These are phyloP conservation scores for Trichoderma gamsii DNA, from an alignment of 495 filamentous ascomycete species.

Conservation along the genomic window DNA sequence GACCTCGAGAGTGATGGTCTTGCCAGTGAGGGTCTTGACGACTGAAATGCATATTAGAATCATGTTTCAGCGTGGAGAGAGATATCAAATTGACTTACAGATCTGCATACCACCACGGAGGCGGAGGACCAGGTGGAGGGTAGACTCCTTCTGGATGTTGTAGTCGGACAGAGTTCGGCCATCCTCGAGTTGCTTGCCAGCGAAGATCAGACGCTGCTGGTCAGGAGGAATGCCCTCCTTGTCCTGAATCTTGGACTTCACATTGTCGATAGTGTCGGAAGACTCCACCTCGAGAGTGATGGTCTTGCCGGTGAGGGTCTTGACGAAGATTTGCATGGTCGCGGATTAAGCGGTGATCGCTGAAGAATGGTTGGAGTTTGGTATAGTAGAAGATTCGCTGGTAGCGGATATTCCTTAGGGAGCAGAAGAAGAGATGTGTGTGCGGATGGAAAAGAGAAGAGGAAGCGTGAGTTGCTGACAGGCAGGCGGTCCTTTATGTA, in stretches of 20 bases:
- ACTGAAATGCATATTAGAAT: slow-evolving; percentile 30
- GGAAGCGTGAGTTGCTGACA: neutral
- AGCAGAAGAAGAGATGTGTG: neutral
- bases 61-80: neutral
- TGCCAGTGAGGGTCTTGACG: slow-evolving; percentile 88
- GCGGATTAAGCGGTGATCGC: neutral
- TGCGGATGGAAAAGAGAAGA: slow-evolving; percentile 14
- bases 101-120: slow-evolving; percentile 99
- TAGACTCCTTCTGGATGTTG: slow-evolving; percentile 98
- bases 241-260: slow-evolving; percentile 98
- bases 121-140: slow-evolving; percentile 91
- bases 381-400: slow-evolving; percentile 9
- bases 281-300: slow-evolving; percentile 99
- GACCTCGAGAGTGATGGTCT: slow-evolving; percentile 97
- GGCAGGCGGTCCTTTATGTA: slow-evolving; percentile 8
- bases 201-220: slow-evolving; percentile 97
- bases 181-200: slow-evolving; percentile 96
- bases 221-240: slow-evolving; percentile 99
- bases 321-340: slow-evolving; percentile 96
- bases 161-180: slow-evolving; percentile 95
- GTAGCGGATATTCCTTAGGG: neutral
- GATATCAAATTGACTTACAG: slow-evolving; percentile 48
- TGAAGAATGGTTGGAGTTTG: neutral
- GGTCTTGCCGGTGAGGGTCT: slow-evolving; percentile 97
- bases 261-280: slow-evolving; percentile 96